Base-by-base conservation (phyloP, 495 filamentous ascomycete genomes). In the Cladorrhinum samala region DNA sequence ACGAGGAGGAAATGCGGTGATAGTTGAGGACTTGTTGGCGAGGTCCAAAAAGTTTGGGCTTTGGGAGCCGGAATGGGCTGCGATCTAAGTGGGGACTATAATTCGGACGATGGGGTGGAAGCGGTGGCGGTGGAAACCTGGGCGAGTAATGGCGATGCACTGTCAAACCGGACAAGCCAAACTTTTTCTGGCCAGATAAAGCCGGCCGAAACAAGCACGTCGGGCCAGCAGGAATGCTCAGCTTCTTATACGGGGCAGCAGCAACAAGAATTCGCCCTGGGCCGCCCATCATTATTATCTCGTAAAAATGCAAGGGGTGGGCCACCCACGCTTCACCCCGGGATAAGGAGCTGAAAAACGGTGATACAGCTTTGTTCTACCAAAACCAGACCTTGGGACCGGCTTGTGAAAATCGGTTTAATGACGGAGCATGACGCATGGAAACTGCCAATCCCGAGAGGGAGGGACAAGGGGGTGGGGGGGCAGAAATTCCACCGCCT, bases 401-500 rank as follows among this genome's bases (percentile, higher is more conserved):
- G n/a, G n/a, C n/a, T n/a, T n/a, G n/a, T n/a, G n/a, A n/a, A n/a
- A n/a, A n/a, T n/a, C n/a, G n/a, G n/a, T n/a, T n/a, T n/a, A n/a
- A n/a, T n/a, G n/a, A n/a, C n/a, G n/a, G n/a, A n/a, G n/a, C n/a
- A n/a, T n/a, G n/a, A n/a, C n/a, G n/a, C n/a, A n/a, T n/a, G n/a
- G n/a, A n/a, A 40, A 54, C 60, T 63, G 61, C 49, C 54, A 36
- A 39, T 47, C 49, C 20, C 18, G 17, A 23, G 39, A 49, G 24
- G 46, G 49, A 61, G 63, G 63, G 63, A 60, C 60, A 57, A 66
- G 44, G 46, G 20, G 43, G 5, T n/a, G n/a, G n/a, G n/a, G n/a
- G 23, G 59, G 62, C 59, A 60, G 59, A 58, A 57, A 49, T 38
- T 9, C 9, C 37, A 60, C 60, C 63, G 60, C 60, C 60, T 63